Base-by-base conservation (phyloP, 208 protist genomes). In the Leishmania martiniquensis region DNA sequence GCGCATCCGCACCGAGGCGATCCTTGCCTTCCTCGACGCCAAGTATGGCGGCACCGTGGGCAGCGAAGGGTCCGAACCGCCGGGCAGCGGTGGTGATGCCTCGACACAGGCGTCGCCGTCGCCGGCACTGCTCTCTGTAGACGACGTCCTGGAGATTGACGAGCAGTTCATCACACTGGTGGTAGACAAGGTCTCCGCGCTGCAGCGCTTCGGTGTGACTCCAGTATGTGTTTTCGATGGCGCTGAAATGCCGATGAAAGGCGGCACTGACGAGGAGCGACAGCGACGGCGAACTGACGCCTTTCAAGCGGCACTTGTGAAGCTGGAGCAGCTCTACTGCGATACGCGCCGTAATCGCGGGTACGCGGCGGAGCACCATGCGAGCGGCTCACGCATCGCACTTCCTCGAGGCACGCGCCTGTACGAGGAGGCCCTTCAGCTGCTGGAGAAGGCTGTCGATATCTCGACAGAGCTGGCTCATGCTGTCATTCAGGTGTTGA, bases 141-240 rank as follows among this genome's bases (percentile, higher is more conserved):
- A 91, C 12, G 88, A 89, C 32, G 71, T 88, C 0, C 37, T 85
- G 0, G 47, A 80, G 25, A 39, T 90, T 12, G 84, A 80, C 20
- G 82, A 86, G 37, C 68, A 84, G 52, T 89, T 87, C 34, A 65
- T 89, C 9, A 63, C 84, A 12, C 37, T 73, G 29, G 78, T 93
- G 47, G 51, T 91, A 42, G 76, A 83, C 22, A 87, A 85, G 59
- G 81, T 90, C 4, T 73, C 88, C 2, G 62, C 73, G 5, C 75
- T 97, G 32, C 86, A 90, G 84, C 81, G 86, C 55, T 90, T 86
- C 54, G 91, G 90, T 39, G 77, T 95, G 47, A 82, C 90, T 9
- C 93, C 93, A 1, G 89, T 95, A 2, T 90, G 91, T 55, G 91
- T 97, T 25, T 97, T 97, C 76, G 93, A 97, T 80, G 93, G 93